Conservation (phyloP, 257 asterid species). For the Capsicum chinense region DNA sequence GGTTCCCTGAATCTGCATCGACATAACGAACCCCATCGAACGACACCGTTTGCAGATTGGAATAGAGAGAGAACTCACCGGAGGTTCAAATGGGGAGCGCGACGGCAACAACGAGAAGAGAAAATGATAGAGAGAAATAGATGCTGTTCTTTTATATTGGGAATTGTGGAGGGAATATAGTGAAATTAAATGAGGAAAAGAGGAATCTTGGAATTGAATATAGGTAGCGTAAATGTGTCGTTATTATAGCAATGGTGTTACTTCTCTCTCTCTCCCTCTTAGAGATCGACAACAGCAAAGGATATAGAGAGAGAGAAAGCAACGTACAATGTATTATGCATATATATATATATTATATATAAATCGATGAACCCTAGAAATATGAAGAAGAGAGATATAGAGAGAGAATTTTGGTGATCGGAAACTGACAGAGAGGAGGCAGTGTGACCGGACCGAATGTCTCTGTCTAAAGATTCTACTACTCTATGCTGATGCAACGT, state of each 20-base stretch:
- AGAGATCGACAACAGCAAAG: background rate
- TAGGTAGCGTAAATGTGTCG: slow-evolving; percentile 4
- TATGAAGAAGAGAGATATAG: background rate
- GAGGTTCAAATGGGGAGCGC: slow-evolving; percentile 26
- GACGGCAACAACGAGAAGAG: background rate
- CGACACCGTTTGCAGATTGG: slow-evolving; percentile 8
- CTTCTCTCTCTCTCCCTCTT: background rate
- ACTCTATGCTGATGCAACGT: too few relatives aligned
- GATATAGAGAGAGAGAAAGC: slow-evolving; percentile 27
- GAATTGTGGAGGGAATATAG: too few relatives aligned
- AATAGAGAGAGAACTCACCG: slow-evolving; percentile 25
- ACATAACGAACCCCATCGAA: too few relatives aligned
- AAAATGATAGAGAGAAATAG: background rate
- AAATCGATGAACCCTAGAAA: slow-evolving; percentile 27
- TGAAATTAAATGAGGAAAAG: background rate
- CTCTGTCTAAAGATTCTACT: background rate
- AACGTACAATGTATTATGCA: background rate
- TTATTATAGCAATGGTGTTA: slow-evolving; percentile 7
- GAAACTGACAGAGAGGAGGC: background rate
- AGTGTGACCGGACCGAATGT: background rate
- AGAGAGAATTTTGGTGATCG: slow-evolving; percentile 8
- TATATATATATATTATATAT: background rate
- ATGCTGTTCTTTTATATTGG: background rate
- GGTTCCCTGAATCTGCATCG: too few relatives aligned
- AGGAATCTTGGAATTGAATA: slow-evolving; percentile 12